A percentile compares a stretch with the other conserved stretches of the same genome.
These are phyloP conservation scores for Aspergillus costaricaensis DNA, from an alignment of 2,329 filamentous ascomycete species.

Conservation along the genomic window DNA sequence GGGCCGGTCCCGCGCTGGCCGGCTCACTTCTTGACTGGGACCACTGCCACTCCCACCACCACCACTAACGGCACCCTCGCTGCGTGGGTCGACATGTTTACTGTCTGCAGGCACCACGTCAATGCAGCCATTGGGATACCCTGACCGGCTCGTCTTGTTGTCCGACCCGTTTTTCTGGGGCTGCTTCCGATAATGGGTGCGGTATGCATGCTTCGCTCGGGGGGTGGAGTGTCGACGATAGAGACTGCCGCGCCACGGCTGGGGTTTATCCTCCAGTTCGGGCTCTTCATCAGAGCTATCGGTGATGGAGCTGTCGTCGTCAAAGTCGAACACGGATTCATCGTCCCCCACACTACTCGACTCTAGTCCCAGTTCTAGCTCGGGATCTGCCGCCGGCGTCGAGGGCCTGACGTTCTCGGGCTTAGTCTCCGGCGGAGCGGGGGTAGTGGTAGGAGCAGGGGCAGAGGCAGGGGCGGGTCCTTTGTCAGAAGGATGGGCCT, in stretches of 20 bases:
- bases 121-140: slow-evolving; percentile 22
- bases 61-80: slow-evolving; percentile 10
- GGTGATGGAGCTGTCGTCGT: slow-evolving; percentile 26
- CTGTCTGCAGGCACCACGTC: slow-evolving; percentile 30
- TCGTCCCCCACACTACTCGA: slow-evolving; percentile 32
- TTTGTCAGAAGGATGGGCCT: background rate
- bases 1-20: slow-evolving; percentile 22
- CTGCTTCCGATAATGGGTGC: slow-evolving; percentile 30
- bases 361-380: slow-evolving; percentile 19
- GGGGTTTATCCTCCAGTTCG: slow-evolving; percentile 17
- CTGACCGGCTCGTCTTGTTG: slow-evolving; percentile 10
- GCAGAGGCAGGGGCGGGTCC: background rate
- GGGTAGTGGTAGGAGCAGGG: background rate
- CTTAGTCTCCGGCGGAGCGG: background rate
- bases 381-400: slow-evolving; percentile 10
- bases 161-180: slow-evolving; percentile 12
- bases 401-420: slow-evolving; percentile 7
- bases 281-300: slow-evolving; percentile 30
- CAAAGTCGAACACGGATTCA: slow-evolving; percentile 25
- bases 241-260: slow-evolving; percentile 21
- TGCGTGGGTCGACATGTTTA: slow-evolving; percentile 9
- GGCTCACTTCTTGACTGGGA: slow-evolving; percentile 14
- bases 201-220: slow-evolving; percentile 25
- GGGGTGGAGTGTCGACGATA: slow-evolving; percentile 23
- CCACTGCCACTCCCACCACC: background rate